phyloP scores from a whole-genome alignment of 2,329 filamentous ascomycete species.

The Talaromyces rugulosus region DNA sequence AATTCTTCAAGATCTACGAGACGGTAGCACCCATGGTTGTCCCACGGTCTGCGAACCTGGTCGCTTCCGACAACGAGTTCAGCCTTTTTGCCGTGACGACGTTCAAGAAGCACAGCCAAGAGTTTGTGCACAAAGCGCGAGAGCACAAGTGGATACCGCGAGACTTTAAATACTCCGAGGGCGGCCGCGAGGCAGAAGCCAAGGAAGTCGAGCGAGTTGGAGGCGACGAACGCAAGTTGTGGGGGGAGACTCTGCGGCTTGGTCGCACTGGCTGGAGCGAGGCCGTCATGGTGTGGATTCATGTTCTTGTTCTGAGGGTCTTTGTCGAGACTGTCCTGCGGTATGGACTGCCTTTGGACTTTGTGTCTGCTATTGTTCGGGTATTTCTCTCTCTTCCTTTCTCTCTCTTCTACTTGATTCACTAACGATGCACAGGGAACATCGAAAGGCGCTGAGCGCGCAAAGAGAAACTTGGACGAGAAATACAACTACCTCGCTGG shows the following conservation, averaged over 20 bases:
- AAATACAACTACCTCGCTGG: constrained; percentile 89
- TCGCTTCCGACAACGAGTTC: constrained; percentile 86
- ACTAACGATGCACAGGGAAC: constrained; percentile 59
- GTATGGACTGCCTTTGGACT: constrained; percentile 88
- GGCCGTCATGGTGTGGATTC: constrained; percentile 92
- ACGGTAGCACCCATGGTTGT: constrained; percentile 87
- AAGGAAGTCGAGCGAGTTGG: constrained; percentile 77
- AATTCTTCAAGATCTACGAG: constrained; percentile 87
- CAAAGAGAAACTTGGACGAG: constrained; percentile 72
- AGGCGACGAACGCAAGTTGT: constrained; percentile 84
- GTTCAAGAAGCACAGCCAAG: constrained; percentile 84
- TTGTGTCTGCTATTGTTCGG: constrained; percentile 78
- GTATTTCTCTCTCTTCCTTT: constrained; percentile 45
- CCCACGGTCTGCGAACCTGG: constrained; percentile 74
- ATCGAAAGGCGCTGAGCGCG: constrained; percentile 74
- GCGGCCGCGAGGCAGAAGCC: constrained; percentile 82
- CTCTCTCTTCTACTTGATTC: not conserved
- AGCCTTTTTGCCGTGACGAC: constrained; percentile 81
- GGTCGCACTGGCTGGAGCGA: constrained; percentile 93
- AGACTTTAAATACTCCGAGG: constrained; percentile 89
- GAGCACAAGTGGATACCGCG: constrained; percentile 93
- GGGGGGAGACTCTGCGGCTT: constrained; percentile 83
- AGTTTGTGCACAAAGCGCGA: constrained; percentile 87
- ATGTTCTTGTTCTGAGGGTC: constrained; percentile 83
- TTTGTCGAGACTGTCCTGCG: constrained; percentile 98